Evolutionary conservation across 106 monocot species (phyloP).

Genomic region (Dioscorea alata): DNA sequence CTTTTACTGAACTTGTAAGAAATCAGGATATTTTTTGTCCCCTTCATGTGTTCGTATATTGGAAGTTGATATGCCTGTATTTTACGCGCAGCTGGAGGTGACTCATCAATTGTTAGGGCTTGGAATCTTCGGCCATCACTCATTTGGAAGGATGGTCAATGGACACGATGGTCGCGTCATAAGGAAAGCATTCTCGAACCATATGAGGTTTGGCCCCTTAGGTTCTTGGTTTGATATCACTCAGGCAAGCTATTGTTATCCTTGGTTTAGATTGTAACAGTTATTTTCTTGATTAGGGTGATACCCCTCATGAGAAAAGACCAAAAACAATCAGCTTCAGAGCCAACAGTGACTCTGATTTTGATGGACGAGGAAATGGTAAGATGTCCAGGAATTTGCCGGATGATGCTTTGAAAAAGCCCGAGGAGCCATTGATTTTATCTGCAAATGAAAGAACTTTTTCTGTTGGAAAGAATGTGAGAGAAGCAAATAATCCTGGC

Average conservation of each 20-base stretch:
- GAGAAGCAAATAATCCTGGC: constrained; percentile 30
- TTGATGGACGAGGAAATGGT: constrained; percentile 13
- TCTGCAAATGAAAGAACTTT: constrained; percentile 57
- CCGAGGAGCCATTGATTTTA: constrained; percentile 39
- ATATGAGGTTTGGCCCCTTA: constrained; percentile 41
- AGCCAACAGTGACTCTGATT: constrained; percentile 18
- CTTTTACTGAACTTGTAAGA: no score
- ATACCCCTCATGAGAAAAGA: constrained; percentile 79
- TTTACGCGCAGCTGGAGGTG: constrained; percentile 30
- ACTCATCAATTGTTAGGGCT: constrained; percentile 45
- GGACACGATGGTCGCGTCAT: constrained; percentile 56
- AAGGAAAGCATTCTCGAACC: constrained; percentile 10
- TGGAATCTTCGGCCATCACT: constrained; percentile 87
- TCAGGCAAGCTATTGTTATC: no score
- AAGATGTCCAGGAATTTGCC: no score
- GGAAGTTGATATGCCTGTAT: no score
- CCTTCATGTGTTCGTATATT: no score
- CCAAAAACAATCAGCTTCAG: constrained; percentile 39
- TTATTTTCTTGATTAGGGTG: constrained; percentile 38
- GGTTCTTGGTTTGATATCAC: no score
- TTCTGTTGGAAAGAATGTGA: constrained; percentile 50
- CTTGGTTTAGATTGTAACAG: not conserved
- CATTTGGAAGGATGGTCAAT: constrained; percentile 85
- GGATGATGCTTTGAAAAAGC: no score
- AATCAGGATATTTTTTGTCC: no score